Percentiles rank a stretch among this genome's conserved stretches.
Conservation (phyloP, 441 rosid genomes). For the Croton setiger region DNA sequence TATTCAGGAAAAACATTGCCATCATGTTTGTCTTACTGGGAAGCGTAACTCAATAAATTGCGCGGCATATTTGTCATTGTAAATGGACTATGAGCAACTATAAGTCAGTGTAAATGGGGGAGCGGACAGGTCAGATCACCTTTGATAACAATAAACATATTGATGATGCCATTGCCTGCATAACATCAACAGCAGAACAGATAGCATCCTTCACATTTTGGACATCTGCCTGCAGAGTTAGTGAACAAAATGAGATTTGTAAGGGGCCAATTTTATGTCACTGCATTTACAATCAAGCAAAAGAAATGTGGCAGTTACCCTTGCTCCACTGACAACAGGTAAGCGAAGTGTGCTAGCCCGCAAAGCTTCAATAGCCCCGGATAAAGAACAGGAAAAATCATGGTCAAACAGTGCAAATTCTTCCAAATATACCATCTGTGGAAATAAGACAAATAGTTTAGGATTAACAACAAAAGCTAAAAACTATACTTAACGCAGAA, state of each 20-base stretch:
- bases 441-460: conserved; percentile 17
- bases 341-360: conserved; percentile 83
- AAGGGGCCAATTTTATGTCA: conserved; percentile 13
- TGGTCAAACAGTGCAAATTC: conserved; percentile 52
- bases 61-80: background rate
- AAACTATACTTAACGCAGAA: no score
- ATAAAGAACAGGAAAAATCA: conserved; percentile 58
- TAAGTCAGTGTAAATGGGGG: background rate
- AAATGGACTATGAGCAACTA: background rate
- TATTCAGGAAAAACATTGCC: no score
- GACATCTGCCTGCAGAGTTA: conserved; percentile 58
- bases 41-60: background rate
- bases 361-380: conserved; percentile 74
- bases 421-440: conserved; percentile 65
- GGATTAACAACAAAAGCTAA: conserved; percentile 6
- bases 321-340: conserved; percentile 81
- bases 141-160: conserved; percentile 57
- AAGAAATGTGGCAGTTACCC: conserved; percentile 38
- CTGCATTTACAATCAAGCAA: conserved; percentile 1
- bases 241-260: conserved; percentile 4
- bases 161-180: conserved; percentile 87
- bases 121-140: conserved; percentile 33
- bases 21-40: background rate
- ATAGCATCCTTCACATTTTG: conserved; percentile 72
- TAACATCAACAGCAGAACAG: conserved; percentile 77